These are phyloP conservation scores for Colletotrichum shisoi DNA, from an alignment of 2,329 filamentous ascomycete genomes.

Conservation along the genomic window DNA sequence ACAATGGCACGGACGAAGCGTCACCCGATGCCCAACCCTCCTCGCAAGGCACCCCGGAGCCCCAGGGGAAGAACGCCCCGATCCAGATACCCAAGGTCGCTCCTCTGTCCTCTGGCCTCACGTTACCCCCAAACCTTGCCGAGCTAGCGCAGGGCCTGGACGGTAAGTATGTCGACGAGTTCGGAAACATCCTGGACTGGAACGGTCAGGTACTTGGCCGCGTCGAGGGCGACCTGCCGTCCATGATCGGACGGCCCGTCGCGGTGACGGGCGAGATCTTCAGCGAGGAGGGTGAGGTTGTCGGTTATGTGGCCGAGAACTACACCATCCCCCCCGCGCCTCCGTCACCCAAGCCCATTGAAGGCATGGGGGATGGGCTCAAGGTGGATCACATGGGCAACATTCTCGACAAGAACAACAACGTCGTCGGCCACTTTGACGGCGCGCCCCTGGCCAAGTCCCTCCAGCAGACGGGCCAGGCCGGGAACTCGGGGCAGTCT, in stretches of 20 bases:
- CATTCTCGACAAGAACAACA: slow-evolving; percentile 55
- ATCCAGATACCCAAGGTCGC: slow-evolving; percentile 54
- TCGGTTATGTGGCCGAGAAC: slow-evolving; percentile 57
- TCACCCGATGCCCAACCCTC: slow-evolving; percentile 8
- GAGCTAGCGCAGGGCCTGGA: slow-evolving; percentile 54
- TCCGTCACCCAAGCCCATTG: slow-evolving; percentile 45
- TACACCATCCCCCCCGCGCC: slow-evolving; percentile 45
- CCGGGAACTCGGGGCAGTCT: slow-evolving; percentile 12
- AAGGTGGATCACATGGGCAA: slow-evolving; percentile 57
- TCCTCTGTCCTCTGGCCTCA: slow-evolving; percentile 49
- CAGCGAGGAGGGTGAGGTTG: slow-evolving; percentile 53
- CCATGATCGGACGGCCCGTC: slow-evolving; percentile 61
- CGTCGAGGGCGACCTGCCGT: slow-evolving; percentile 62
- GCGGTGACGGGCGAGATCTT: slow-evolving; percentile 57
- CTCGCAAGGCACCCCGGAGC: slow-evolving; percentile 19
- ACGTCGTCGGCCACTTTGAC: slow-evolving; percentile 59
- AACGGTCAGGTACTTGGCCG: slow-evolving; percentile 61
- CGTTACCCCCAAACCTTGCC: slow-evolving; percentile 45
- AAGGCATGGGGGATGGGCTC: slow-evolving; percentile 51
- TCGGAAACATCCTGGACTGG: slow-evolving; percentile 61
- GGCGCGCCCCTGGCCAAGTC: slow-evolving; percentile 48
- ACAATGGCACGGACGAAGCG: slow-evolving; percentile 30
- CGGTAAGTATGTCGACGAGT: slow-evolving; percentile 61
- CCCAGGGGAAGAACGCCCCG: slow-evolving; percentile 40
- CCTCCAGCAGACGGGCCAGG: slow-evolving; percentile 51